Percentiles rank a stretch among this genome's conserved stretches.
Evolutionary conservation across 352 stramenopile genomes (phyloP).

Genomic region (Phytophthora gonapodyides): DNA sequence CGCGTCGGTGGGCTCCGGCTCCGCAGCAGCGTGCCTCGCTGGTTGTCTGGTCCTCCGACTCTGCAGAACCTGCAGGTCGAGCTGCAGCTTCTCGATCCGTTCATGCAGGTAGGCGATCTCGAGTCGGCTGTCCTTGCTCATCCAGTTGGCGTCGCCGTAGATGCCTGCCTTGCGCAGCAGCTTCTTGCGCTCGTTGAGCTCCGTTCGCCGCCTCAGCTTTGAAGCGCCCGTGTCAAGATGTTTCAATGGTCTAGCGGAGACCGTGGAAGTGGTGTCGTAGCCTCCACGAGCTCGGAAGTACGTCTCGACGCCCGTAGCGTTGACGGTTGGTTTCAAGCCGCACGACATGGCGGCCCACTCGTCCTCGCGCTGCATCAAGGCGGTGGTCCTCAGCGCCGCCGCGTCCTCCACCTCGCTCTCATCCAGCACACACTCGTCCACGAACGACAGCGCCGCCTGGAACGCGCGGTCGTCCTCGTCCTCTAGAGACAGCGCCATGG

Average conservation of each 20-base stretch:
- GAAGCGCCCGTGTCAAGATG: neutral
- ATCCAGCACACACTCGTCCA: slow-evolving; percentile 33
- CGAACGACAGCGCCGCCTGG: slow-evolving; percentile 32
- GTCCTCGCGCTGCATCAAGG: slow-evolving; percentile 21
- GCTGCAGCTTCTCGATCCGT: slow-evolving; percentile 63
- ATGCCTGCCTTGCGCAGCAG: slow-evolving; percentile 40
- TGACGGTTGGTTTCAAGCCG: slow-evolving; percentile 10
- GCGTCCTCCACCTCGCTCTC: slow-evolving; percentile 28
- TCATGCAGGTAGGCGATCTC: slow-evolving; percentile 72
- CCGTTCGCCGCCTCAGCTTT: slow-evolving; percentile 21
- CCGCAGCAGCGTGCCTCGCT: neutral
- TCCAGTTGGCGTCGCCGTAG: slow-evolving; percentile 36
- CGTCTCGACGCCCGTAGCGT: slow-evolving; percentile 17
- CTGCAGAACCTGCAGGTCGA: slow-evolving; percentile 54
- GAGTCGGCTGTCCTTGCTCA: slow-evolving; percentile 49
- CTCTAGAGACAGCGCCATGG: slow-evolving; percentile 19
- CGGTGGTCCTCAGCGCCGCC: slow-evolving; percentile 10
- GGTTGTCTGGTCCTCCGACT: slow-evolving; percentile 24
- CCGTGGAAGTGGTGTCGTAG: slow-evolving; percentile 9
- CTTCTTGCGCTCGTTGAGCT: slow-evolving; percentile 44
- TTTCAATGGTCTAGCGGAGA: slow-evolving; percentile 5
- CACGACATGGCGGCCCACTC: slow-evolving; percentile 17
- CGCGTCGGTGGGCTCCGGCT: slow-evolving; percentile 2
- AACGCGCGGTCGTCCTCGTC: slow-evolving; percentile 32
- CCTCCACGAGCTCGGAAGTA: slow-evolving; percentile 13